Conservation (phyloP, 148 eudicot species). For the Heliamphora exappendiculata region DNA sequence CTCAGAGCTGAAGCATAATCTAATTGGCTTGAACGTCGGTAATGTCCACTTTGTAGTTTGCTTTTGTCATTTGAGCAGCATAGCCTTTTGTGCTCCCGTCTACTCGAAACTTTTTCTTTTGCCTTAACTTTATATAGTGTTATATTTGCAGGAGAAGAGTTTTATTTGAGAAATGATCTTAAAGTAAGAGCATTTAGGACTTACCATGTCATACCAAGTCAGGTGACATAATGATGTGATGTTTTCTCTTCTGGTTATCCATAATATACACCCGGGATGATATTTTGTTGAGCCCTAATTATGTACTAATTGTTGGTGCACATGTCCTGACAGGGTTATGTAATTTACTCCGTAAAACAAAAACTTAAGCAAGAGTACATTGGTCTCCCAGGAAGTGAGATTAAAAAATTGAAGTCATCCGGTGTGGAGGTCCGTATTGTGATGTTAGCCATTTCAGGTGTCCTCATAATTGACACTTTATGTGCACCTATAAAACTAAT, state of each 20-base stretch:
- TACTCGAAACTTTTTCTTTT: background rate
- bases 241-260: background rate
- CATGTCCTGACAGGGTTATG: conserved; percentile 56
- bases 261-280: background rate
- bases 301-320: background rate
- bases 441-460: background rate
- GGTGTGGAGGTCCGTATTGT: conserved; percentile 70
- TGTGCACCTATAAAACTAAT: background rate
- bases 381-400: conserved; percentile 67
- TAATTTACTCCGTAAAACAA: conserved; percentile 62
- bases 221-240: conserved; percentile 32
- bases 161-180: conserved; percentile 57
- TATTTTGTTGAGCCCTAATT: background rate
- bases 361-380: conserved; percentile 78
- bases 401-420: conserved; percentile 63
- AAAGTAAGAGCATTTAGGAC: conserved; percentile 84
- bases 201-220: conserved; percentile 75
- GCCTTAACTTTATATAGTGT: background rate
- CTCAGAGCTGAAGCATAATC: conserved; percentile 69
- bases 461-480: background rate
- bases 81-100: background rate
- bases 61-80: background rate
- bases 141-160: conserved; percentile 66
- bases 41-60: conserved; percentile 18
- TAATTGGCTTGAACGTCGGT: conserved; percentile 76